Evolutionary conservation across 2,329 filamentous ascomycete genomes (phyloP).

Genomic region (Calonectria montana): DNA sequence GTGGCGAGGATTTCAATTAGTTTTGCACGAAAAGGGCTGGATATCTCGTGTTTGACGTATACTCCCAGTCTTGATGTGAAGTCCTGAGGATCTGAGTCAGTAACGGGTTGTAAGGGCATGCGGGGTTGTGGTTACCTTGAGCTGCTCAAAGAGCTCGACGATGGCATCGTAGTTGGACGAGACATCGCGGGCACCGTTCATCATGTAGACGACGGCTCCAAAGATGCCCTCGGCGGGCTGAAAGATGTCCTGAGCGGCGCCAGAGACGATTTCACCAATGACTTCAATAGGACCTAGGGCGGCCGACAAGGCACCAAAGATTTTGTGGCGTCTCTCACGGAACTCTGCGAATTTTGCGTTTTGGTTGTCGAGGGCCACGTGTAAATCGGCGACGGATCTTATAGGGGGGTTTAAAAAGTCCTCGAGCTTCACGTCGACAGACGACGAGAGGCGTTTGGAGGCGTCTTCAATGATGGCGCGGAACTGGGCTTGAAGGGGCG

Average conservation of each 20-base stretch:
- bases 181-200: slow-evolving; percentile 58
- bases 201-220: slow-evolving; percentile 55
- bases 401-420: slow-evolving; percentile 50
- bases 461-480: slow-evolving; percentile 49
- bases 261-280: slow-evolving; percentile 52
- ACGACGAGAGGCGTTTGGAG: slow-evolving; percentile 46
- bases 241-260: slow-evolving; percentile 52
- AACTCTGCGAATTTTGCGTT: slow-evolving; percentile 53
- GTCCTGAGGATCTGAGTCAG: slow-evolving; percentile 42
- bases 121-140: slow-evolving; percentile 47
- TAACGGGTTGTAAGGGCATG: not conserved
- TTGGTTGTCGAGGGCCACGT: slow-evolving; percentile 46
- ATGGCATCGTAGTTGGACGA: slow-evolving; percentile 59
- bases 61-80: slow-evolving; percentile 56
- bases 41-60: slow-evolving; percentile 54
- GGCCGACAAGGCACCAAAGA: slow-evolving; percentile 48
- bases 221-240: slow-evolving; percentile 55
- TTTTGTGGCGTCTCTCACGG: slow-evolving; percentile 46
- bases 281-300: slow-evolving; percentile 52
- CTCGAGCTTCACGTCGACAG: slow-evolving; percentile 42
- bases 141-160: slow-evolving; percentile 54
- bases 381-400: slow-evolving; percentile 46
- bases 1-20: slow-evolving; percentile 55
- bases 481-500: slow-evolving; percentile 36
- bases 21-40: slow-evolving; percentile 51